Conservation (phyloP, 306 rosid genomes). For the Prunus mume region DNA sequence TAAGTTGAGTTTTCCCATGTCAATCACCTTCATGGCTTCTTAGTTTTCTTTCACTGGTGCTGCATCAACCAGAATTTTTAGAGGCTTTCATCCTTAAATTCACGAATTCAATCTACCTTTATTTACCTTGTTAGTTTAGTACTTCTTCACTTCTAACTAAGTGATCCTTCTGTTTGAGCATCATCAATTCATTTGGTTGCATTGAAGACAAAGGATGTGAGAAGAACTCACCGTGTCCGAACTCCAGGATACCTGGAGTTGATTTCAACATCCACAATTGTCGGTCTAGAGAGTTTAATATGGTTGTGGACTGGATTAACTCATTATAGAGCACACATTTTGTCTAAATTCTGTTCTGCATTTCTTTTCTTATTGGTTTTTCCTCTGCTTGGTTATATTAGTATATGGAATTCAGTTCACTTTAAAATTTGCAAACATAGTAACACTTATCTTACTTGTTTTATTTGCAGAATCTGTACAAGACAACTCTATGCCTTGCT, state of each 20-base stretch:
- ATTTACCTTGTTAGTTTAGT: neutral
- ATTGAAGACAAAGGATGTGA: neutral
- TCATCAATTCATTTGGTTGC: neutral
- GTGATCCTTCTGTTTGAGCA: neutral
- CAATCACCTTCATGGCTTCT: neutral
- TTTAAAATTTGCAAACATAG: neutral
- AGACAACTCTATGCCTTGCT: slow-evolving; percentile 24
- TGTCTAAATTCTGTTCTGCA: neutral
- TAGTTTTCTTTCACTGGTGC: neutral
- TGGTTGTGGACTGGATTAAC: neutral
- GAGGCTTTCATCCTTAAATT: neutral
- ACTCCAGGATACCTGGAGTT: neutral
- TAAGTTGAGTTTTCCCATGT: neutral
- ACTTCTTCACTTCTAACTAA: neutral
- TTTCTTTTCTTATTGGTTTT: neutral
- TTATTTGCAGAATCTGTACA: slow-evolving; percentile 17
- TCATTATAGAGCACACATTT: neutral
- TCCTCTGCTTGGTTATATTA: neutral
- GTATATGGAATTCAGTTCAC: neutral
- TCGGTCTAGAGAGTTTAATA: neutral
- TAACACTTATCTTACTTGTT: neutral
- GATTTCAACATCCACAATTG: neutral
- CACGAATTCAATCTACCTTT: neutral
- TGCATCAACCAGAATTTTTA: neutral
- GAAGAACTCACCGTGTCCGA: neutral